Conservation (phyloP, 768 basidiomycete genomes). For the Phanerodontia chrysosporium region DNA sequence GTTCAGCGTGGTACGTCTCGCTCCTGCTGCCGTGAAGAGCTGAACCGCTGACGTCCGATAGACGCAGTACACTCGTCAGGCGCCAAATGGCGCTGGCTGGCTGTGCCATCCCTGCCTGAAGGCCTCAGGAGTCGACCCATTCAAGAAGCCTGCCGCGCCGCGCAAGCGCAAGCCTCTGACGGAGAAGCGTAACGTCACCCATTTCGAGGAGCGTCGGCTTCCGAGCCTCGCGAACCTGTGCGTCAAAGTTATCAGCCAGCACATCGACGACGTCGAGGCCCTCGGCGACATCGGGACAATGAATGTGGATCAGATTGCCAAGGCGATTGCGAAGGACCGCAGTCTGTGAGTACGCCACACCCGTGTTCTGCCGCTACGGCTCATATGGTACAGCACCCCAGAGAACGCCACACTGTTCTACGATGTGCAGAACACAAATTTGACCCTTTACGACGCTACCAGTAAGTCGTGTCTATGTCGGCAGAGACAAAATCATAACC, state of each 20-base stretch:
- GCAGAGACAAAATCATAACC: too few relatives aligned
- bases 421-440: conserved; percentile 55
- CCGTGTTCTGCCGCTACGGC: conserved; percentile 4
- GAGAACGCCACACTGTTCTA: conserved; percentile 87
- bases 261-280: conserved; percentile 87
- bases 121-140: conserved; percentile 73
- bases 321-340: conserved; percentile 76
- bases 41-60: conserved; percentile 29
- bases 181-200: conserved; percentile 64
- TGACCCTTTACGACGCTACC: conserved; percentile 86
- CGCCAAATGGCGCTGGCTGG: conserved; percentile 66
- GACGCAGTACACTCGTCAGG: conserved; percentile 86
- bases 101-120: conserved; percentile 86
- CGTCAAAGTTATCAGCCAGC: conserved; percentile 76
- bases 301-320: conserved; percentile 83
- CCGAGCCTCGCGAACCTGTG: conserved; percentile 75
- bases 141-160: conserved; percentile 69
- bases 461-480: conserved; percentile 50
- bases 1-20: conserved; percentile 76
- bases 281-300: conserved; percentile 82
- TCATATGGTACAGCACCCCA: conserved; percentile 46
- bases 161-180: conserved; percentile 58
- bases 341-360: conserved; percentile 53
- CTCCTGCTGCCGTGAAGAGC: neutral
- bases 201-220: conserved; percentile 67